These are phyloP conservation scores for Trichoderma asperelloides DNA, from an alignment of 495 filamentous ascomycete species.

Conservation along the genomic window DNA sequence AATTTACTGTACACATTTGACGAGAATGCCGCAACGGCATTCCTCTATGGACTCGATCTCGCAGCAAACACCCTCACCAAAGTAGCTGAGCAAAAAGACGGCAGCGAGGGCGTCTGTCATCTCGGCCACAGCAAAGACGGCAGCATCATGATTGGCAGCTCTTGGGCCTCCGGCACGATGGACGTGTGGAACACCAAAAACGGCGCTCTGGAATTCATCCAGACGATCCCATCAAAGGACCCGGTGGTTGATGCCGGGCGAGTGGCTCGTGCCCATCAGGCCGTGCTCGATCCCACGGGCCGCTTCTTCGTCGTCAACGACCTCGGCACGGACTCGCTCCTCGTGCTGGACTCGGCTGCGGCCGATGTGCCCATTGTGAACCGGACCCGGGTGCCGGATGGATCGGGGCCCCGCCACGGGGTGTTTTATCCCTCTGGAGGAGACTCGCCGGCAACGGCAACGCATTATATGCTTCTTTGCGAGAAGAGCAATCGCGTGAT, in stretches of 20 bases:
- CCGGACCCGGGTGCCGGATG: constrained; percentile 12
- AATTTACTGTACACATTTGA: constrained; percentile 23
- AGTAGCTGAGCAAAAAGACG: constrained; percentile 5
- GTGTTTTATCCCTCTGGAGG: constrained; percentile 20
- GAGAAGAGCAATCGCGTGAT: constrained; percentile 23
- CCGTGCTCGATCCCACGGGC: constrained; percentile 24
- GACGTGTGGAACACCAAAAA: constrained; percentile 25
- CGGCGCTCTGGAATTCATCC: constrained; percentile 17
- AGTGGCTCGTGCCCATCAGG: constrained; percentile 24
- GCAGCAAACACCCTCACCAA: constrained; percentile 8
- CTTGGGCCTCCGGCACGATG: constrained; percentile 19
- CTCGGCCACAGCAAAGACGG: constrained; percentile 24
- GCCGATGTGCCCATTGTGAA: constrained; percentile 18
- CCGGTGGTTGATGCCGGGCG: constrained; percentile 14
- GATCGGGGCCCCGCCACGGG: constrained; percentile 26
- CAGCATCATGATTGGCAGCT: constrained; percentile 23
- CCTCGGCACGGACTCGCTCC: constrained; percentile 23
- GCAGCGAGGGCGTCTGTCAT: constrained; percentile 24
- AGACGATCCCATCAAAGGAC: constrained; percentile 15
- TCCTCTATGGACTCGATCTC: constrained; percentile 10
- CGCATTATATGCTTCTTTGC: constrained; percentile 21
- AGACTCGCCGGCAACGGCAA: constrained; percentile 14
- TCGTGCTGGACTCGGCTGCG: constrained; percentile 21
- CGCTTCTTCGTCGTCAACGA: constrained; percentile 26
- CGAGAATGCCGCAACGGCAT: constrained; percentile 21